Evolutionary conservation across 768 basidiomycete species (phyloP).

Genomic region (Gloeopeniophorella convolvens): DNA sequence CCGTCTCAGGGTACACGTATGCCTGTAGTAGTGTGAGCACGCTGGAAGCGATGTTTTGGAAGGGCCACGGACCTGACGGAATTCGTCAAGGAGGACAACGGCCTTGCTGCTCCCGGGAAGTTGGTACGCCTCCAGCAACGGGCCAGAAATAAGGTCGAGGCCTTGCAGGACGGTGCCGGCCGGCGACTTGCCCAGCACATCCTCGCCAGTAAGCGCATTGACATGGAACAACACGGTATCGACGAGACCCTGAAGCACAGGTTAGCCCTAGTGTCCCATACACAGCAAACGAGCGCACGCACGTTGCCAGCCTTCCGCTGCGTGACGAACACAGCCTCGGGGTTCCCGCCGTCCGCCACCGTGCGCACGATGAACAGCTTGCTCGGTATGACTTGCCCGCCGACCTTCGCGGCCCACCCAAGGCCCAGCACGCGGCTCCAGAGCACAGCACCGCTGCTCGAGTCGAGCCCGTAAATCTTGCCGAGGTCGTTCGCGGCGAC

Average conservation of each 20-base stretch:
- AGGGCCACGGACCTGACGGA: conserved; percentile 51
- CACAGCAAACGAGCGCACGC: conserved; percentile 23
- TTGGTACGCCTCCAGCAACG: conserved; percentile 52
- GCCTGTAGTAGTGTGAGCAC: conserved; percentile 33
- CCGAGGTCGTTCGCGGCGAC: conserved; percentile 65
- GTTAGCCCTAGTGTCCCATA: conserved; percentile 1
- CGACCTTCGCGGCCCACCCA: conserved; percentile 55
- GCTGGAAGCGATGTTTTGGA: not conserved
- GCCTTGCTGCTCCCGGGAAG: conserved; percentile 39
- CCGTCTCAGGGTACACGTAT: conserved; percentile 61
- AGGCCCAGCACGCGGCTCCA: conserved; percentile 78
- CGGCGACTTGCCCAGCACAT: conserved; percentile 32
- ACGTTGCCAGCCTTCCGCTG: conserved; percentile 61
- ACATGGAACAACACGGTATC: conserved; percentile 75
- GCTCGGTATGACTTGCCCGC: conserved; percentile 48
- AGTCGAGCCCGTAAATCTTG: conserved; percentile 79
- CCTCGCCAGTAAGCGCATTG: conserved; percentile 74
- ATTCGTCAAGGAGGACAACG: conserved; percentile 67
- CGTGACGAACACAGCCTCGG: conserved; percentile 57
- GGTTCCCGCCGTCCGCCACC: conserved; percentile 39
- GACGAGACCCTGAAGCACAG: conserved; percentile 40
- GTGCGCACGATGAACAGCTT: conserved; percentile 53
- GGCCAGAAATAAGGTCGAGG: conserved; percentile 52
- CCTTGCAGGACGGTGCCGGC: conserved; percentile 45
- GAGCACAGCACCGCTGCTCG: conserved; percentile 64